Base-by-base conservation (phyloP, 2,329 filamentous ascomycete species). In the Alternaria gansuensis region DNA sequence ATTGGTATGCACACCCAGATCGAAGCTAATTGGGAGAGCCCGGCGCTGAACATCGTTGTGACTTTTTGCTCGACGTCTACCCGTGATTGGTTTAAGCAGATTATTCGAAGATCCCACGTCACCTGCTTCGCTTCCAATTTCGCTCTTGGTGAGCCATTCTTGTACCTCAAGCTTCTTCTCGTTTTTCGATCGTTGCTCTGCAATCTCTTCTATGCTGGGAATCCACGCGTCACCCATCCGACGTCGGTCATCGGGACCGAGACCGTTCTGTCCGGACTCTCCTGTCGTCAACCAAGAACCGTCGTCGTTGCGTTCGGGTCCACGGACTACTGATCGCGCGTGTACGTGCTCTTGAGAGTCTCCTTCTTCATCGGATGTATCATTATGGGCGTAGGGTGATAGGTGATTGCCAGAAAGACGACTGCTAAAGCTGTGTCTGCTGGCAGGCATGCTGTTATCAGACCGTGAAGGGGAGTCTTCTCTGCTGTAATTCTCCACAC, bases 101-200 rank as follows among this genome's bases (percentile, higher is more conserved):
- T 67, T 70, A 34, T 62, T 66, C 24, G 68, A 68, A 44, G 68
- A 48, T 29, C 50, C 51, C 76, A 77, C 61, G 52, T 80, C 81
- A 41, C 77, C 81, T 14, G 78, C 80, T 40, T 80, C 80, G 62
- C 80, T 84, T n/a, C 80, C 80, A 11, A 80, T 78, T 54, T 79
- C 76, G 54, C 74, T 80, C 51, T 74, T 78, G 13, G 75, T 80
- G 3, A 85, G 78, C 85, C 85, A 87, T 23, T 80, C 76, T 51
- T 79, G 77, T 33, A 87, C 84, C 52, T 85, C 82, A 8, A 79
- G 76, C 57, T 85, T 84, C 65, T 82, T 85, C 50, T 85, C 81
- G 3, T 80, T 78, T 31, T 80, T 73, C 33, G 80, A 75, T 49
- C 81, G 79, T 57, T 80, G 75, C 41, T 80, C 75, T 46, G 81